Conservation (phyloP, 75 land plant species). For the Sequoia sempervirens region DNA sequence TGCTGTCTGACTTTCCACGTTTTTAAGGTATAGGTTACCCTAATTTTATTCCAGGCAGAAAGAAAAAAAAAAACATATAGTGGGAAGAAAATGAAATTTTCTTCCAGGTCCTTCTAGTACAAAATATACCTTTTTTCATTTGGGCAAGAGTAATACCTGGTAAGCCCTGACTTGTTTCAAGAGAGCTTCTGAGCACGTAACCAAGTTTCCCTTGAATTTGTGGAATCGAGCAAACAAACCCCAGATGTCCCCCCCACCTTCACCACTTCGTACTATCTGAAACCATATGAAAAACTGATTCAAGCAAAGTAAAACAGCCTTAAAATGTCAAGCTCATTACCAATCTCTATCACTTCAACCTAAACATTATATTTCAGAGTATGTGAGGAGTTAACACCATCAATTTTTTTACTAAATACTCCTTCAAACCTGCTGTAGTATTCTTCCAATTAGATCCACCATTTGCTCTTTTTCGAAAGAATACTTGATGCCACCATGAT, state of each 20-base stretch:
- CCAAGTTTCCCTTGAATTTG: constrained; percentile 59
- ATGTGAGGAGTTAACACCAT: not conserved
- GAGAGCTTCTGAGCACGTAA: constrained; percentile 78
- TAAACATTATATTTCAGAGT: not conserved
- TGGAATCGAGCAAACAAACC: constrained; percentile 97
- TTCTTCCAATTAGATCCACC: constrained; percentile 42
- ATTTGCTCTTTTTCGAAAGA: constrained; percentile 28
- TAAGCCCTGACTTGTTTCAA: constrained; percentile 90
- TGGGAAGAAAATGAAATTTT: not conserved
- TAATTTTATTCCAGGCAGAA: not conserved
- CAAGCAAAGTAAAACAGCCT: not conserved
- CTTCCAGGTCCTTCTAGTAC: not conserved
- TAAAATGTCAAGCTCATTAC: not conserved
- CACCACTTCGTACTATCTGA: constrained; percentile 48
- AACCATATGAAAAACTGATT: constrained; percentile 3
- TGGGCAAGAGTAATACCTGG: constrained; percentile 43
- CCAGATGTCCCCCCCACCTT: constrained; percentile 58
- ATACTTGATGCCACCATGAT: constrained; percentile 4
- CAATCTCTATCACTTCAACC: not conserved
- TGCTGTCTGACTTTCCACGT: not conserved
- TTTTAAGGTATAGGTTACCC: not conserved
- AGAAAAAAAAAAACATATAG: not conserved
- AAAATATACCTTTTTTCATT: not conserved
- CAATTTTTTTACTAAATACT: not conserved
- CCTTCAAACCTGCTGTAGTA: constrained; percentile 42